These are phyloP conservation scores for Mucor indicus DNA, from an alignment of 371 early-diverging fungal genomes.

Conservation along the genomic window DNA sequence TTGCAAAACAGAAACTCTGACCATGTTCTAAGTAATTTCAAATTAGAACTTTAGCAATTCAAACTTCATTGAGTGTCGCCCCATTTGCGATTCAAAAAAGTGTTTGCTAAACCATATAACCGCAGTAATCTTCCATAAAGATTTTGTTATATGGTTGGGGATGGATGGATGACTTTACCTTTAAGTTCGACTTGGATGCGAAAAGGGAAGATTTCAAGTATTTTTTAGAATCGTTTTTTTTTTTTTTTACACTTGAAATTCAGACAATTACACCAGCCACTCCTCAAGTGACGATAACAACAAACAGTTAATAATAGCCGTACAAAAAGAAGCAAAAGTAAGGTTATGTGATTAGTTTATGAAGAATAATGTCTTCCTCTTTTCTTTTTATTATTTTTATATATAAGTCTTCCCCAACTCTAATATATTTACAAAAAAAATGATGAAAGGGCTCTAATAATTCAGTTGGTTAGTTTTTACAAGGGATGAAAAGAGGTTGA, in stretches of 20 bases:
- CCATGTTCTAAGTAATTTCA: conserved; percentile 31
- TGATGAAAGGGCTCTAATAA: background rate
- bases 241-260: too few species aligned
- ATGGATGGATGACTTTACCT: conserved; percentile 20
- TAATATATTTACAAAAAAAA: background rate
- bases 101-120: conserved; percentile 15
- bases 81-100: conserved; percentile 21
- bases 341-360: background rate
- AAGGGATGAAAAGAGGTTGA: background rate
- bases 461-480: conserved; percentile 5
- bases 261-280: too few species aligned
- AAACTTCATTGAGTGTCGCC: conserved; percentile 20
- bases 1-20: conserved; percentile 61
- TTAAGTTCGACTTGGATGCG: too few species aligned
- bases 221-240: too few species aligned
- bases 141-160: conserved; percentile 20
- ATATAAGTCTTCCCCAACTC: conserved; percentile 2
- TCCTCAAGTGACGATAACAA: too few species aligned
- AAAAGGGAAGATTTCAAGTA: background rate
- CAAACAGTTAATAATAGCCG: too few species aligned
- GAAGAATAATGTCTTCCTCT: background rate
- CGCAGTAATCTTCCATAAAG: conserved; percentile 14
- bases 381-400: background rate
- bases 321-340: too few species aligned
- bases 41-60: conserved; percentile 16